These are phyloP conservation scores for Nothophoma quercina DNA, from an alignment of 2,329 filamentous ascomycete species.

Conservation along the genomic window DNA sequence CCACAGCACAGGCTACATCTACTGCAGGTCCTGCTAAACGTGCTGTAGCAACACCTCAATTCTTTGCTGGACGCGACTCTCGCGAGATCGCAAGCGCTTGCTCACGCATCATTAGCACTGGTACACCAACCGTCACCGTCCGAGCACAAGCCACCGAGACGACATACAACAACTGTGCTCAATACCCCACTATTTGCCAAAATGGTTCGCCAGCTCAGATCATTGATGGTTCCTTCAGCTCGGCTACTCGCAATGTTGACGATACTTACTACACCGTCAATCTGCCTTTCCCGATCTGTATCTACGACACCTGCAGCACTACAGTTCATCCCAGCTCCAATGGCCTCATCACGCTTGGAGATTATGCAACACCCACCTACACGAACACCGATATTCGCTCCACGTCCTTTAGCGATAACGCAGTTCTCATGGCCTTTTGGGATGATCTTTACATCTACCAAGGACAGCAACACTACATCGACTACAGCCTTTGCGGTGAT, in stretches of 20 bases:
- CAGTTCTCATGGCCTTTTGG: neutral
- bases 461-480: neutral
- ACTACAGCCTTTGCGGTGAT: neutral
- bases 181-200: neutral
- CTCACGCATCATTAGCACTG: neutral
- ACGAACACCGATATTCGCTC: neutral
- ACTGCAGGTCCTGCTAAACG: neutral
- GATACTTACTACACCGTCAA: neutral
- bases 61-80: neutral
- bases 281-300: slow-evolving; percentile 4
- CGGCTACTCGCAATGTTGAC: neutral
- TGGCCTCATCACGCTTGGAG: neutral
- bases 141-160: neutral
- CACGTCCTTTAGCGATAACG: neutral
- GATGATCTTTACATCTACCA: slow-evolving; percentile 3
- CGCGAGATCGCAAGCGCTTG: neutral
- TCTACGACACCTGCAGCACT: slow-evolving; percentile 5
- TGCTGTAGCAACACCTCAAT: neutral
- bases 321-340: slow-evolving; percentile 1
- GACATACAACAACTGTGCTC: neutral
- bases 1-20: neutral
- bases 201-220: neutral
- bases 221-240: neutral
- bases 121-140: neutral
- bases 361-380: neutral